These are phyloP conservation scores for Striga asiatica DNA, from an alignment of 257 asterid genomes.

Conservation along the genomic window DNA sequence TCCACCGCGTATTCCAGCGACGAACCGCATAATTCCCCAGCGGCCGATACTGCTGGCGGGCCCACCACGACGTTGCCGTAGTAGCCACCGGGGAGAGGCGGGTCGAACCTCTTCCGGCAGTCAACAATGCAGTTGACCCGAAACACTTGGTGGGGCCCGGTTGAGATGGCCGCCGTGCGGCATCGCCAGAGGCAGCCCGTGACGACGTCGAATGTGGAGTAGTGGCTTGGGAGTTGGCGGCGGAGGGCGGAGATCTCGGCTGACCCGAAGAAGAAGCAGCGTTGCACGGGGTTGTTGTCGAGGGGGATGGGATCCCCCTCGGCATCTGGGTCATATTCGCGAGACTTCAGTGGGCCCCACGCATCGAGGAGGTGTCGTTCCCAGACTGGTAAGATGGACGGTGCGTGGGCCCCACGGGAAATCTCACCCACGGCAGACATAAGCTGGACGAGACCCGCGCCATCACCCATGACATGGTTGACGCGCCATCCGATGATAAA, in stretches of 20 bases:
- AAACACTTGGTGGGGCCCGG: slow-evolving; percentile 26
- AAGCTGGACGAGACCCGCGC: slow-evolving; percentile 37
- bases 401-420: slow-evolving; percentile 35
- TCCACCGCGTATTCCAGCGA: slow-evolving; percentile 32
- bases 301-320: slow-evolving; percentile 27
- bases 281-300: slow-evolving; percentile 36
- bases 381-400: slow-evolving; percentile 44
- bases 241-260: slow-evolving; percentile 35
- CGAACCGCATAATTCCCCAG: slow-evolving; percentile 13
- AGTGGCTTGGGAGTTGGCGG: slow-evolving; percentile 23
- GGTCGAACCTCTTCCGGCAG: slow-evolving; percentile 19
- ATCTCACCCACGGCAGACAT: slow-evolving; percentile 41
- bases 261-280: slow-evolving; percentile 44
- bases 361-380: slow-evolving; percentile 36
- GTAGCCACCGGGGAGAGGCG: slow-evolving; percentile 37
- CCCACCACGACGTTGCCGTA: slow-evolving; percentile 39
- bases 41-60: slow-evolving; percentile 29
- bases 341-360: slow-evolving; percentile 33
- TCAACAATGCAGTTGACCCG: slow-evolving; percentile 33
- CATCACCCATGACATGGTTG: slow-evolving; percentile 56
- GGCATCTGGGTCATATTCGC: slow-evolving; percentile 32
- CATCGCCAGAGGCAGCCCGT: slow-evolving; percentile 51
- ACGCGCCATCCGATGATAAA: slow-evolving; percentile 42
- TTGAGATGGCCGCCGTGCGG: slow-evolving; percentile 34
- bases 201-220: slow-evolving; percentile 37